Evolutionary conservation across 2,329 filamentous ascomycete species (phyloP).

Genomic region (Trichophyton mentagrophytes): DNA sequence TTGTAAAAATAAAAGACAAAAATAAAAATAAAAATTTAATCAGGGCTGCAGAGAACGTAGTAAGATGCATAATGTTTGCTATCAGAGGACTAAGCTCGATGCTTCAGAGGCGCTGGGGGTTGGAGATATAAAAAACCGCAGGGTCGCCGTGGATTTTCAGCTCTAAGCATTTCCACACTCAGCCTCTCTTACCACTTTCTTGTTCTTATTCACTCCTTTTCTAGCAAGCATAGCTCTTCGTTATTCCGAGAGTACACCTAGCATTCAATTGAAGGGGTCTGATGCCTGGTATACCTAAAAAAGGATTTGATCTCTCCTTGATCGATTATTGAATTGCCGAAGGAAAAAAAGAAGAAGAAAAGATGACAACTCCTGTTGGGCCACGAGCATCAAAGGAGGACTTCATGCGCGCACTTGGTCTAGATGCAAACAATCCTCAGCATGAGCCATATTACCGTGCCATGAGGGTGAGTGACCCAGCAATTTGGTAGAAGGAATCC

Average conservation of each 20-base stretch:
- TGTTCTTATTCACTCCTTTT: not conserved
- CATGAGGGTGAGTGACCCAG: constrained; percentile 30
- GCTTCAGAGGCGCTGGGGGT: not conserved
- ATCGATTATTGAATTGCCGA: constrained; percentile 4
- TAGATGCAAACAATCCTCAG: constrained; percentile 30
- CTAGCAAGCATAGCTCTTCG: not conserved
- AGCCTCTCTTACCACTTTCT: not conserved
- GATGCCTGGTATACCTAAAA: not conserved
- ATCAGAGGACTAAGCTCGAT: constrained; percentile 4
- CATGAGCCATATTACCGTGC: constrained; percentile 34
- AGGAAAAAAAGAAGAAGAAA: constrained; percentile 7
- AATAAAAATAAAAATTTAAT: not conserved
- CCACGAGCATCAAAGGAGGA: constrained; percentile 35
- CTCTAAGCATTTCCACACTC: not conserved
- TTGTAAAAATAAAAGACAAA: not conserved
- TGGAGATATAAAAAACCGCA: constrained; percentile 2
- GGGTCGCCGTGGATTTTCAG: not conserved
- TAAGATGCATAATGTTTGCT: constrained; percentile 11
- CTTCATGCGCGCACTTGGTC: constrained; percentile 33
- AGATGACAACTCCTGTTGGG: constrained; percentile 25
- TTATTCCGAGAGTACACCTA: not conserved
- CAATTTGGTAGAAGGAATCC: not conserved
- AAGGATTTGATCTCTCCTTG: not conserved
- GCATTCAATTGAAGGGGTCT: not conserved
- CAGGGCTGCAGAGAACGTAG: constrained; percentile 6